Evolutionary conservation across 176 grass and related monocot genomes (phyloP).

Genomic region (Musa schizocarpa): DNA sequence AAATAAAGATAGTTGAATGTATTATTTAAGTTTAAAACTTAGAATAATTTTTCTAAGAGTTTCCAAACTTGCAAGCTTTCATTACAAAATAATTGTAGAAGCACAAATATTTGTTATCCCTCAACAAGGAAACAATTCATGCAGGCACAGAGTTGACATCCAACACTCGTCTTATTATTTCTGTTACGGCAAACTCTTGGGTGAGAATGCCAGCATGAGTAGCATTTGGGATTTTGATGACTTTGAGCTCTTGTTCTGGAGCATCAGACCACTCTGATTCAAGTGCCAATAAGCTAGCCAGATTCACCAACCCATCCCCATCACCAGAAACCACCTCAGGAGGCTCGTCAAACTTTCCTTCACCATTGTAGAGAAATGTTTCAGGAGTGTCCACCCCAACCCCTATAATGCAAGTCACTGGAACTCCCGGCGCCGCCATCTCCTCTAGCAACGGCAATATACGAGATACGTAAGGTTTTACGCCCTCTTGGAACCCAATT

Average conservation of each 20-base stretch:
- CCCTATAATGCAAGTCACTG: constrained; percentile 59
- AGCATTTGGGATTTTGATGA: constrained; percentile 47
- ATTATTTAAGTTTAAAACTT: too few relatives aligned
- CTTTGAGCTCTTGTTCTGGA: constrained; percentile 37
- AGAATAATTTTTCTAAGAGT: too few relatives aligned
- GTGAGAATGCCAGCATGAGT: constrained; percentile 39
- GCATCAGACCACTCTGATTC: constrained; percentile 55
- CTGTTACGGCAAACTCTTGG: constrained; percentile 15
- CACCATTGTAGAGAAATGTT: constrained; percentile 34
- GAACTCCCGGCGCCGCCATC: constrained; percentile 51
- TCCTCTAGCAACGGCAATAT: constrained; percentile 49
- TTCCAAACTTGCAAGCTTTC: too few relatives aligned
- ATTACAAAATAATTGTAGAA: too few relatives aligned
- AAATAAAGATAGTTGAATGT: too few relatives aligned
- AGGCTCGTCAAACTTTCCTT: constrained; percentile 29
- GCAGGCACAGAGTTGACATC: background rate
- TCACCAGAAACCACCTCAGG: constrained; percentile 61
- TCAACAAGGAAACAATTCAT: too few relatives aligned
- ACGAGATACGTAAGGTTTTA: constrained; percentile 39
- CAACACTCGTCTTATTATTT: constrained; percentile 31
- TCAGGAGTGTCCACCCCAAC: constrained; percentile 48
- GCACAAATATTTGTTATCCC: too few relatives aligned
- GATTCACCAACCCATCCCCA: constrained; percentile 71
- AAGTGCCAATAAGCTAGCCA: constrained; percentile 48
- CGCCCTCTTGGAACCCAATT: constrained; percentile 62